Base-by-base conservation (phyloP, 2,329 filamentous ascomycete species). In the Ceratocystis huliohia region DNA sequence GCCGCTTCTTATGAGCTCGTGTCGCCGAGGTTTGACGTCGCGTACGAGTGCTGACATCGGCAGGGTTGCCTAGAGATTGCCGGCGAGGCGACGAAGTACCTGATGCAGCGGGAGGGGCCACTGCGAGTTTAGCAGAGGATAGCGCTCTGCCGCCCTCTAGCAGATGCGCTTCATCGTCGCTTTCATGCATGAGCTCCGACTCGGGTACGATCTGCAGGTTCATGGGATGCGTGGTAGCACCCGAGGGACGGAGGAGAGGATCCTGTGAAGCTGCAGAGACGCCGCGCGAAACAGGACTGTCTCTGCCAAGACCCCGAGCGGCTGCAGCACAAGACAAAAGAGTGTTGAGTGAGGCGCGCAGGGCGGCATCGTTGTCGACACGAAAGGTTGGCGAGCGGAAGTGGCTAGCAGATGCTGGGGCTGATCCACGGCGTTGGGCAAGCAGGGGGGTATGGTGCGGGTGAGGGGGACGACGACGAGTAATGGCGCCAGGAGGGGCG, bases 311-410 rank as follows among this genome's bases (percentile, higher is more conserved):
- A 3, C 88, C 88, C 56, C 94, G 84, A 1, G 93, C 94, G 0
- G 93, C 94, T 2, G 92, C 91, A 0, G 91, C 93, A 72, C 91
- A 96, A n/a, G 93, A 96, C 13, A 99, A 83, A 13, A 99, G 82
- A 0, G 94, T 97, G 0, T 91, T 96, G n/a, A 99, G 81, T 62
- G 91, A 96, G 22, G 94, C 91, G 44, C 94, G 87, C 10, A 99
- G 81, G 1, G 91, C 94, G 37, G 91, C 94, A 72, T 99, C 94
- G 71, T 97, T 92, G 71, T 97, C 91, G 61, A 89, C 87, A 71
- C 91, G 89, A 71, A 89, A 85, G 2, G 84, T 84, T 1, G 89
- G 87, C 0, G 88, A 87, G 73, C 90, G 83, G 74, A 88, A 84
- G 74, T 78, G 72, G 56, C 73, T 75, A 56, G 76, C 83, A 69